Percentiles rank a stretch among this genome's conserved stretches.
These are phyloP conservation scores for Cicer cuneatum DNA, from an alignment of 306 rosid genomes.

Conservation along the genomic window DNA sequence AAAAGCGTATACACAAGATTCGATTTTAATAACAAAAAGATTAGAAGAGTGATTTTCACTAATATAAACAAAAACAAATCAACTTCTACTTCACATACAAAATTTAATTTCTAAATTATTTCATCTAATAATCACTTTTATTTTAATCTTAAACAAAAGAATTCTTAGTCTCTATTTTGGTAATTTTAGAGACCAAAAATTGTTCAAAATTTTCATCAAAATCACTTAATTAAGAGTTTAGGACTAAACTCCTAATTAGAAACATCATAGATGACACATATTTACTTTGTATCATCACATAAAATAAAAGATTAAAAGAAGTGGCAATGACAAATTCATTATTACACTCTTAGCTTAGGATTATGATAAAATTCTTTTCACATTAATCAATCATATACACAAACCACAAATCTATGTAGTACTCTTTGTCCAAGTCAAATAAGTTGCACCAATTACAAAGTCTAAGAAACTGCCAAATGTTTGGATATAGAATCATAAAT, in stretches of 20 bases:
- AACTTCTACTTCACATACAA: too few relatives aligned
- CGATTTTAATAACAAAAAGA: too few relatives aligned
- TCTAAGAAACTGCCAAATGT: slow-evolving; percentile 53
- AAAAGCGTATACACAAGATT: too few relatives aligned
- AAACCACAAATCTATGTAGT: background rate
- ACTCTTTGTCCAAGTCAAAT: slow-evolving; percentile 58
- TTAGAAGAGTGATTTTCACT: too few relatives aligned
- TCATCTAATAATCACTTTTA: background rate
- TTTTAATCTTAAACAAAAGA: background rate
- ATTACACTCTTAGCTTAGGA: background rate
- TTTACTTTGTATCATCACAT: slow-evolving; percentile 1
- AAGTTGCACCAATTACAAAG: slow-evolving; percentile 40
- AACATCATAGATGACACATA: slow-evolving; percentile 18
- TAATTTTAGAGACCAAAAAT: background rate
- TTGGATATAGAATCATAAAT: slow-evolving; percentile 48
- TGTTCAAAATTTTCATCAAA: background rate
- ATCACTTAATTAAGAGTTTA: background rate
- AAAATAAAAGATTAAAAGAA: background rate
- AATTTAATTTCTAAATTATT: background rate
- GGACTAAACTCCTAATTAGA: background rate
- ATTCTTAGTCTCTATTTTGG: background rate
- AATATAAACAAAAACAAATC: too few relatives aligned
- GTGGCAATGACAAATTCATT: slow-evolving; percentile 44
- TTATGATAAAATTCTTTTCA: slow-evolving; percentile 30
- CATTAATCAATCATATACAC: slow-evolving; percentile 1